Evolutionary conservation across 2,329 filamentous ascomycete species (phyloP).

Genomic region (Colletotrichum viniferum): DNA sequence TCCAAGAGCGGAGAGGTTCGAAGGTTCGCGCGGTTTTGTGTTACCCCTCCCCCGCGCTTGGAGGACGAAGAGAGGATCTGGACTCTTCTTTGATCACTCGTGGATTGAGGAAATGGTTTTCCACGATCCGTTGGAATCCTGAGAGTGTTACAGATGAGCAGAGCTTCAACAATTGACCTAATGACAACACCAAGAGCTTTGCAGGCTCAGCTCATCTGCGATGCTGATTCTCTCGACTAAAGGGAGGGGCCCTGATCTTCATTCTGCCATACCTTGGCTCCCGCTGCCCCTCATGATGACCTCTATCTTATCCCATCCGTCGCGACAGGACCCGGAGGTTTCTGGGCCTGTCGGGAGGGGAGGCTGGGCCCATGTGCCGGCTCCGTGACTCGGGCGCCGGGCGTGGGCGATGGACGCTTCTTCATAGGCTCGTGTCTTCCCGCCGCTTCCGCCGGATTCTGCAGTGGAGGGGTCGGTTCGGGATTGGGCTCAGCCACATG

Average conservation of each 20-base stretch:
- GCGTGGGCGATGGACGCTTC: background rate
- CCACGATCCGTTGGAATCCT: background rate
- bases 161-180: background rate
- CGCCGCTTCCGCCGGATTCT: background rate
- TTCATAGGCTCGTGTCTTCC: background rate
- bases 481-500: background rate
- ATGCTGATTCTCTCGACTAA: background rate
- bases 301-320: background rate
- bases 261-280: background rate
- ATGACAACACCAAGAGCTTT: rapidly evolving
- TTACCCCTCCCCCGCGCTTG: background rate
- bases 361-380: background rate
- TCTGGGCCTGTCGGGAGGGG: background rate
- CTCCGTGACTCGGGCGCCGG: background rate
- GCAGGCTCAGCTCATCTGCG: rapidly evolving
- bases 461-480: background rate
- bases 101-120: background rate
- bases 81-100: background rate
- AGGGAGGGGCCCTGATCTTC: background rate
- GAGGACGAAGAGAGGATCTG: background rate
- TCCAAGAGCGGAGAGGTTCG: background rate
- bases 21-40: background rate
- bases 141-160: rapidly evolving
- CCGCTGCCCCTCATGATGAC: background rate
- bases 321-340: background rate